phyloP scores from a whole-genome alignment of 345 rosid genomes.

The Aethionema arabicum region DNA sequence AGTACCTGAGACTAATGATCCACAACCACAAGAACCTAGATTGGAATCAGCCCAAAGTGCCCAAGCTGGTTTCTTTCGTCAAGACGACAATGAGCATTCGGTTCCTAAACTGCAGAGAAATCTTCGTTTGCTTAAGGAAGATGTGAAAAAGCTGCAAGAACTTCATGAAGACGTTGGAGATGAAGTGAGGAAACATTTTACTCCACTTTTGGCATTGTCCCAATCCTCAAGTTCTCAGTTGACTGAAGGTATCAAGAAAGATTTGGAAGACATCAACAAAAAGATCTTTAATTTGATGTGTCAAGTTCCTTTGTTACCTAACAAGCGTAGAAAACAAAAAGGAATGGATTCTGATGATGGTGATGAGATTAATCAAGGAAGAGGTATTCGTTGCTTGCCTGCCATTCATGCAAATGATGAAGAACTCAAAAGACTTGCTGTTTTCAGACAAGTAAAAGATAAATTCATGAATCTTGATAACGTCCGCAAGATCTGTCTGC shows the following conservation, averaged over 20 bases:
- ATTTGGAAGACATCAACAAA: conserved; percentile 32
- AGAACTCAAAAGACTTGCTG: conserved; percentile 1
- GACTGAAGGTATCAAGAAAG: conserved; percentile 28
- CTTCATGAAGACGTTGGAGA: conserved; percentile 6
- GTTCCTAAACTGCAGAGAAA: conserved; percentile 11
- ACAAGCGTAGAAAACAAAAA: conserved; percentile 5
- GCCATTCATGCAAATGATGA: conserved; percentile 9
- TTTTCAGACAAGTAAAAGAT: conserved; percentile 1
- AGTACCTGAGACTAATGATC: too few relatives aligned
- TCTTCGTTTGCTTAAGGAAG: neutral
- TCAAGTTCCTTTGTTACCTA: conserved; percentile 37
- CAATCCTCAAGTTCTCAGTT: neutral
- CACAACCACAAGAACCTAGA: too few relatives aligned
- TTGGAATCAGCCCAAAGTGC: too few relatives aligned
- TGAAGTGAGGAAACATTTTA: neutral
- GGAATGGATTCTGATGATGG: conserved; percentile 10
- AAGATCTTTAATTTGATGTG: conserved; percentile 39
- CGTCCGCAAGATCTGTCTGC: conserved; percentile 30
- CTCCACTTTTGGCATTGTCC: neutral
- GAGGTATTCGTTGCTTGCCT: conserved; percentile 28
- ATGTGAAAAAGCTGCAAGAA: neutral
- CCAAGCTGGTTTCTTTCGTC: too few relatives aligned
- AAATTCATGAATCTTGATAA: conserved; percentile 17
- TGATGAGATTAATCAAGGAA: neutral
- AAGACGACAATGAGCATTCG: neutral